Conservation (phyloP, 2,329 filamentous ascomycete species). For the Clonostachys chloroleuca region DNA sequence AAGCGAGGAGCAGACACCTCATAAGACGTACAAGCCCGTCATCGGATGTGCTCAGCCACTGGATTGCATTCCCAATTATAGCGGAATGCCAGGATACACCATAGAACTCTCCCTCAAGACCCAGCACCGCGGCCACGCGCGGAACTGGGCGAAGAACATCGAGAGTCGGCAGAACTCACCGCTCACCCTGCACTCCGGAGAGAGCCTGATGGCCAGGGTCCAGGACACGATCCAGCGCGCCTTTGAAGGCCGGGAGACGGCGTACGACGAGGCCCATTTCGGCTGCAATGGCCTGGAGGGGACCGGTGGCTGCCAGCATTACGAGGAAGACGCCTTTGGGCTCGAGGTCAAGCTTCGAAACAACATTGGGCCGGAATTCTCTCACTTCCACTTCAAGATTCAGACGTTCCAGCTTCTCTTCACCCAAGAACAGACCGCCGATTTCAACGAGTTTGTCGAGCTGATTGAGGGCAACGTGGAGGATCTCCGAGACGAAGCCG, state of each 20-base stretch:
- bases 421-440: constrained; percentile 29
- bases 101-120: constrained; percentile 40
- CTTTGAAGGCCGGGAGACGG: constrained; percentile 31
- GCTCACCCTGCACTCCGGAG: constrained; percentile 37
- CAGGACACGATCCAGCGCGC: constrained; percentile 33
- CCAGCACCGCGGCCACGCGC: constrained; percentile 23
- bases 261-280: constrained; percentile 31
- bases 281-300: constrained; percentile 27
- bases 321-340: constrained; percentile 37
- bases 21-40: constrained; percentile 32
- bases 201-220: constrained; percentile 40
- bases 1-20: constrained; percentile 26
- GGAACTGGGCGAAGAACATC: constrained; percentile 34
- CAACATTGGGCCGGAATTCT: constrained; percentile 42
- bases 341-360: constrained; percentile 42
- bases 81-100: constrained; percentile 43
- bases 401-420: constrained; percentile 40
- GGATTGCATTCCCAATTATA: constrained; percentile 42
- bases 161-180: constrained; percentile 43
- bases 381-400: constrained; percentile 35
- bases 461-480: constrained; percentile 29
- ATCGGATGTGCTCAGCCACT: constrained; percentile 37
- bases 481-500: constrained; percentile 30
- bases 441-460: constrained; percentile 38
- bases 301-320: constrained; percentile 28